Evolutionary conservation across 441 rosid species (phyloP).

Genomic region (Metrosideros polymorpha): DNA sequence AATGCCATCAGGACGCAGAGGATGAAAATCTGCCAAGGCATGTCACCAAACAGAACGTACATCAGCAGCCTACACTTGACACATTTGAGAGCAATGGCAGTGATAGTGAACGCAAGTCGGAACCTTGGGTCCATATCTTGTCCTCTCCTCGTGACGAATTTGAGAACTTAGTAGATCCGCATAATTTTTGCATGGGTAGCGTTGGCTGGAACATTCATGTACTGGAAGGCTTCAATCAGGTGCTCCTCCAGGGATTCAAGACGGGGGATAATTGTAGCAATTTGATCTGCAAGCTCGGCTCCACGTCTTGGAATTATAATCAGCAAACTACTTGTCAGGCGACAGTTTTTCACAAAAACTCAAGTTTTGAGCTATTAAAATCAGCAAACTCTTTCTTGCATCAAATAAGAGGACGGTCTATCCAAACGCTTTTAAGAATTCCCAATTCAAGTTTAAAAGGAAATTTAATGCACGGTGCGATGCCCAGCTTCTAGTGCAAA

Average conservation of each 20-base stretch:
- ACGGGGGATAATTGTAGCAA: neutral
- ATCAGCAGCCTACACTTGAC: accelerated
- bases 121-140: neutral
- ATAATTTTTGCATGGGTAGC: accelerated
- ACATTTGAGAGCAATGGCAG: accelerated
- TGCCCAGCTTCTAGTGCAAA: neutral
- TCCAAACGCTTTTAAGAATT: neutral
- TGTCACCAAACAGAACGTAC: neutral
- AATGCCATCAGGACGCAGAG: neutral
- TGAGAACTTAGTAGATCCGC: neutral
- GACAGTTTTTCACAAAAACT: neutral
- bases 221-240: neutral
- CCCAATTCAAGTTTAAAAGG: neutral
- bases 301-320: neutral
- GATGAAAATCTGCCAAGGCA: neutral
- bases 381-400: no score
- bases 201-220: neutral
- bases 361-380: no score
- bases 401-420: neutral
- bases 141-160: no score
- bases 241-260: neutral
- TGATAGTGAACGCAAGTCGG: neutral
- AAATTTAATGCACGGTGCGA: neutral
- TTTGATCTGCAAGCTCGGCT: neutral
- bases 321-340: neutral